phyloP scores from a whole-genome alignment of 805 yeast genomes.

The Metschnikowia matae region DNA sequence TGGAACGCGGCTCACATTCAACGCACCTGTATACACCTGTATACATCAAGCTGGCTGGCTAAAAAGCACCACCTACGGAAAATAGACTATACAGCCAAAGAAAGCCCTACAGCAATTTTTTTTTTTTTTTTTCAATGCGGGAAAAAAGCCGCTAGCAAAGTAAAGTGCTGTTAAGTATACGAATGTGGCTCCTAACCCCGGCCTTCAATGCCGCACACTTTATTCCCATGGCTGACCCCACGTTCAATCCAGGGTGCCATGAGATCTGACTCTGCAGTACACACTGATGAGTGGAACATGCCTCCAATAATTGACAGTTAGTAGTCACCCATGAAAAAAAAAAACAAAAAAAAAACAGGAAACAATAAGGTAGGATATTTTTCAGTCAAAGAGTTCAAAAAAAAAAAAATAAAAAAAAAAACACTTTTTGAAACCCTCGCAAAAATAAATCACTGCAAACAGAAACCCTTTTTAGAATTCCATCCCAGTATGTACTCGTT shows the following conservation, averaged over 20 bases:
- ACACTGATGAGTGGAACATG: not conserved
- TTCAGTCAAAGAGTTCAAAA: no score
- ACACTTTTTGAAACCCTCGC: no score
- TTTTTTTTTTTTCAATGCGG: not conserved
- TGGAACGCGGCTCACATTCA: not conserved
- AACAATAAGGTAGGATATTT: no score
- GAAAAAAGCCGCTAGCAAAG: no score
- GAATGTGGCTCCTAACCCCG: not conserved
- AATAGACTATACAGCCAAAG: not conserved
- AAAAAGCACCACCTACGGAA: not conserved
- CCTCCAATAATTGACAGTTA: no score
- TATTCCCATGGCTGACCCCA: not conserved
- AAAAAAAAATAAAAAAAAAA: no score
- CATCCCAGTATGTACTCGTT: not conserved
- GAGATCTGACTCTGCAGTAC: not conserved
- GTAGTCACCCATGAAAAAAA: no score
- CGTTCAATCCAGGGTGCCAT: not conserved
- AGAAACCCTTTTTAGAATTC: no score
- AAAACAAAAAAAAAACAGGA: no score
- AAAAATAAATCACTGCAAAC: no score
- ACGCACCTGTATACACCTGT: not conserved
- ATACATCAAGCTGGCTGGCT: conserved; percentile 2
- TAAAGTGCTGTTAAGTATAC: not conserved
- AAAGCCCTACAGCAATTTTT: no score
- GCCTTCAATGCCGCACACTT: no score